A percentile compares a stretch with the other conserved stretches of the same genome.
These are phyloP conservation scores for Kluyveromyces lactis DNA, from an alignment of 805 yeast species.

Conservation along the genomic window DNA sequence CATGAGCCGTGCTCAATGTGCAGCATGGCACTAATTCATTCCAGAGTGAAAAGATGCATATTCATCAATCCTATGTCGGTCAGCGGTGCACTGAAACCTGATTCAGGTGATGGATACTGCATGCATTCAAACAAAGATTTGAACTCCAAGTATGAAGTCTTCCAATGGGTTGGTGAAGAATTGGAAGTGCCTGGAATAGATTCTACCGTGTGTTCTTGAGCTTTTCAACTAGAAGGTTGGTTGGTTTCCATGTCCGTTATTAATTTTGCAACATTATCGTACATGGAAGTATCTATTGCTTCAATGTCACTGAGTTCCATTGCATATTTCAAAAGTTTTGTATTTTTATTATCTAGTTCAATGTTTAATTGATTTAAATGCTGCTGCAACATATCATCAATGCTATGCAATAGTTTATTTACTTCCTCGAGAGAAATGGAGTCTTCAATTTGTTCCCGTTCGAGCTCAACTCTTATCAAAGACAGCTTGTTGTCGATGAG, in stretches of 20 bases:
- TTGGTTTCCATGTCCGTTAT: not conserved
- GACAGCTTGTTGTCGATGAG: not conserved
- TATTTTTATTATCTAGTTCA: not conserved
- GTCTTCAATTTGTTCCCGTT: conserved; percentile 1
- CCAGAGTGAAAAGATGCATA: conserved; percentile 64
- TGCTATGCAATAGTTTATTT: not conserved
- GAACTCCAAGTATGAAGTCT: conserved; percentile 83
- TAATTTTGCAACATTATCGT: not conserved
- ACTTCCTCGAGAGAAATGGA: conserved; percentile 1
- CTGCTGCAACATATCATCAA: not conserved
- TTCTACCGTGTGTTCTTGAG: conserved; percentile 19
- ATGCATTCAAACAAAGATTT: conserved; percentile 67
- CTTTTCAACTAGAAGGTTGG: not conserved
- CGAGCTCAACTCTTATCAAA: not conserved
- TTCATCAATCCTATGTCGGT: conserved; percentile 41
- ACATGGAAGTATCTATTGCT: not conserved
- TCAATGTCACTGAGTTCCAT: not conserved
- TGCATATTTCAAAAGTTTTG: not conserved
- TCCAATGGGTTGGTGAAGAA: conserved; percentile 53
- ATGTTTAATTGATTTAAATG: not conserved
- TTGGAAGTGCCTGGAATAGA: conserved; percentile 18
- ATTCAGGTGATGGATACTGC: conserved; percentile 59
- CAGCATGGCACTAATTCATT: conserved; percentile 90
- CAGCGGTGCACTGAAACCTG: conserved; percentile 49
- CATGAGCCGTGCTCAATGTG: conserved; percentile 98